Percentiles rank a stretch among this genome's conserved stretches.
These are phyloP conservation scores for Phytophthora pinifolia DNA, from an alignment of 352 stramenopile genomes.

Conservation along the genomic window DNA sequence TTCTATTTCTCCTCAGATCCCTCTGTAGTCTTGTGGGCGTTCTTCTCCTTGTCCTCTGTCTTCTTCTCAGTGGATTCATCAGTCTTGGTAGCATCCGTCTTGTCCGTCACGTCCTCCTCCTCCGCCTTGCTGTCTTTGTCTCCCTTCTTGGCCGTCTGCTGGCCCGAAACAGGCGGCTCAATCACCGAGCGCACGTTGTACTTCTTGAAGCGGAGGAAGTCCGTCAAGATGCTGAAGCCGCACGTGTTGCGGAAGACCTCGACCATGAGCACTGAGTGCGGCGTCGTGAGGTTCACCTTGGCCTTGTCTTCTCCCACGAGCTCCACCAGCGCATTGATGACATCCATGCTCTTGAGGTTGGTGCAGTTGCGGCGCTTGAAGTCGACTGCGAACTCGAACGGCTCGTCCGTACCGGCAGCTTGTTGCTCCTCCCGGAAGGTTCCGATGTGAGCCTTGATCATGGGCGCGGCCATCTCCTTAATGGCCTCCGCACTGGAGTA, in stretches of 20 bases:
- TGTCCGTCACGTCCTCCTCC: not conserved
- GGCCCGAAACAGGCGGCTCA: constrained; percentile 47
- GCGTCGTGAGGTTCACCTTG: constrained; percentile 76
- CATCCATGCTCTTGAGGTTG: constrained; percentile 67
- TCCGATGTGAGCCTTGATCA: constrained; percentile 56
- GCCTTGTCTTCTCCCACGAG: constrained; percentile 53
- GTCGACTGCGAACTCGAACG: constrained; percentile 56
- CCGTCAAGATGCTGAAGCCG: constrained; percentile 68
- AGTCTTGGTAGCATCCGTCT: constrained; percentile 1
- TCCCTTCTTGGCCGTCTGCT: constrained; percentile 31
- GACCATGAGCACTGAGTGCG: constrained; percentile 60
- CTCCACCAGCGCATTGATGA: constrained; percentile 65
- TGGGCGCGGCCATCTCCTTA: constrained; percentile 45
- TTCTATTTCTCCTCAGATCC: constrained; percentile 12
- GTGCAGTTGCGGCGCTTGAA: constrained; percentile 83
- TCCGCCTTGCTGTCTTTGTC: constrained; percentile 22
- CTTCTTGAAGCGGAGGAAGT: constrained; percentile 76
- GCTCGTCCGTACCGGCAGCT: constrained; percentile 21
- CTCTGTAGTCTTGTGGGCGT: constrained; percentile 6
- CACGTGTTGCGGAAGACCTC: constrained; percentile 81
- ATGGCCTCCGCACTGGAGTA: constrained; percentile 69
- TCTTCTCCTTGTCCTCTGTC: constrained; percentile 6
- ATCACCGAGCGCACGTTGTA: constrained; percentile 81
- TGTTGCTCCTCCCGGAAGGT: constrained; percentile 31
- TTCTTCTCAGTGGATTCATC: not conserved